A percentile compares a stretch with the other conserved stretches of the same genome.
Conservation (phyloP, 2,329 filamentous ascomycete species). For the Ophiocordyceps camponoti-leonardi region DNA sequence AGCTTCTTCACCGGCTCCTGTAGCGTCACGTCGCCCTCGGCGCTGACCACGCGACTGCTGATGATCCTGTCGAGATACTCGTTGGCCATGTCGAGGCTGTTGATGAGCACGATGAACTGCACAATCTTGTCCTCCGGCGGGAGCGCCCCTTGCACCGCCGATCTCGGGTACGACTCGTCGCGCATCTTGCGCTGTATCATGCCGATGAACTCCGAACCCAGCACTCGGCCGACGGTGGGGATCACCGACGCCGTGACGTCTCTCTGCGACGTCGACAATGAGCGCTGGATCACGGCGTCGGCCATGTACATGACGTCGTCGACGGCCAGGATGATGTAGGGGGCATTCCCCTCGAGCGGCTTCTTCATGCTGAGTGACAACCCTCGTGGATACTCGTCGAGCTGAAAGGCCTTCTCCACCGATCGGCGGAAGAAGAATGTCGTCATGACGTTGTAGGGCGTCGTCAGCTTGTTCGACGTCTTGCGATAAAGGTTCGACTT, state of each 20-base stretch:
- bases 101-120: conserved; percentile 80
- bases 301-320: conserved; percentile 99
- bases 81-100: conserved; percentile 83
- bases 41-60: conserved; percentile 38
- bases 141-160: conserved; percentile 58
- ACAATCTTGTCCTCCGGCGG: conserved; percentile 82
- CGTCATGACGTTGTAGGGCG: conserved; percentile 80
- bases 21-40: conserved; percentile 19
- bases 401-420: conserved; percentile 92
- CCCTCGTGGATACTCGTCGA: conserved; percentile 74
- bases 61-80: conserved; percentile 87
- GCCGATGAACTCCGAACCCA: conserved; percentile 80
- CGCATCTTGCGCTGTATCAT: conserved; percentile 98
- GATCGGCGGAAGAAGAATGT: conserved; percentile 94
- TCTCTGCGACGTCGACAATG: conserved; percentile 70
- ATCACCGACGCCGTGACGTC: conserved; percentile 63
- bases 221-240: conserved; percentile 60
- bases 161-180: conserved; percentile 80
- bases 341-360: conserved; percentile 58
- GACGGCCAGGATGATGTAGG: conserved; percentile 86
- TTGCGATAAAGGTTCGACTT: conserved; percentile 73
- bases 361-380: conserved; percentile 60
- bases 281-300: conserved; percentile 75
- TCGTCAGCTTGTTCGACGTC: conserved; percentile 53
- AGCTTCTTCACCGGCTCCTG: conserved; percentile 36